Evolutionary conservation across 768 basidiomycete genomes (phyloP).

Genomic region (Boletus insuetus): DNA sequence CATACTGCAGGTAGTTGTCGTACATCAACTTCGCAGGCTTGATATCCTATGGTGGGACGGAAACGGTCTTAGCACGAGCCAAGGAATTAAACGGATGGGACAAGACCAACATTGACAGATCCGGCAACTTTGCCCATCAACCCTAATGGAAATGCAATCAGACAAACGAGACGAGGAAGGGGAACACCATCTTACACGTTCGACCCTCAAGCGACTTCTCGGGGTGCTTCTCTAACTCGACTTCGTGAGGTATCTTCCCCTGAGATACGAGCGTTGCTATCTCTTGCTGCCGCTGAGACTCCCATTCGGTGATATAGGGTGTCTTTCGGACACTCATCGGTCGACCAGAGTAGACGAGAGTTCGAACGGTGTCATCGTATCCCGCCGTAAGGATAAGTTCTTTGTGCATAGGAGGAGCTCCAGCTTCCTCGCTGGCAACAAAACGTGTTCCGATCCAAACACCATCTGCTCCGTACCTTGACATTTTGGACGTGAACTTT

Average conservation of each 20-base stretch:
- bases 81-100: background rate
- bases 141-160: slow-evolving; percentile 40
- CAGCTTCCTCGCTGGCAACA: slow-evolving; percentile 78
- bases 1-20: slow-evolving; percentile 21
- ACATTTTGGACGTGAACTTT: background rate
- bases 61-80: background rate
- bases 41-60: slow-evolving; percentile 50
- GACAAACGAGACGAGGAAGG: background rate
- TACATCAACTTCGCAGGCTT: slow-evolving; percentile 85
- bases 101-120: slow-evolving; percentile 51
- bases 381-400: slow-evolving; percentile 63
- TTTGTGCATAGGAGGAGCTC: slow-evolving; percentile 73
- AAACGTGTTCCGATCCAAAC: slow-evolving; percentile 91
- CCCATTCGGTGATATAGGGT: slow-evolving; percentile 76
- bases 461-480: slow-evolving; percentile 76
- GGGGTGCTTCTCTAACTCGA: slow-evolving; percentile 67
- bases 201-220: slow-evolving; percentile 59
- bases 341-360: slow-evolving; percentile 73
- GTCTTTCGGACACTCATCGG: slow-evolving; percentile 83
- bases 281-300: slow-evolving; percentile 57
- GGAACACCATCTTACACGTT: slow-evolving; percentile 45
- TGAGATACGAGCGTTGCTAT: slow-evolving; percentile 54
- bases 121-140: slow-evolving; percentile 79
- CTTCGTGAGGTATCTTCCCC: slow-evolving; percentile 74
- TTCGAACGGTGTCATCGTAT: slow-evolving; percentile 72